Percentiles rank a stretch among this genome's conserved stretches.
These are phyloP conservation scores for Auriscalpium microsporum DNA, from an alignment of 768 basidiomycete species.

Conservation along the genomic window DNA sequence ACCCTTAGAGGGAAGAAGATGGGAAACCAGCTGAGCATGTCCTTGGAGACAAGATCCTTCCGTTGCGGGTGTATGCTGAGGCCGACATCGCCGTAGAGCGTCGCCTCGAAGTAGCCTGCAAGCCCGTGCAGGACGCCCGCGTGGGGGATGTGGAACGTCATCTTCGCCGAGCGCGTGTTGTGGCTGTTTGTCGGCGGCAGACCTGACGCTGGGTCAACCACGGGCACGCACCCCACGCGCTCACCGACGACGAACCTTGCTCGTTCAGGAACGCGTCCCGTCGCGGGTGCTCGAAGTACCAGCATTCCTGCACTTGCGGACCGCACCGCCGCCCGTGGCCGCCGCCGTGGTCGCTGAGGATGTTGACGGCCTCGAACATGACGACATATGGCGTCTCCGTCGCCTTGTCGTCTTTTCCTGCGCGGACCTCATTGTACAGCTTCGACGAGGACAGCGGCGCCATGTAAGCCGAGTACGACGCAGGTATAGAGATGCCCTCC, in stretches of 20 bases:
- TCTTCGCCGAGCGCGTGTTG: slow-evolving; percentile 79
- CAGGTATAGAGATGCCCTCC: slow-evolving; percentile 90
- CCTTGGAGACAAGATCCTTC: slow-evolving; percentile 78
- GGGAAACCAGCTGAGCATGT: slow-evolving; percentile 99
- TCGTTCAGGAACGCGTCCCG: slow-evolving; percentile 67
- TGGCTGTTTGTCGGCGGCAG: slow-evolving; percentile 93
- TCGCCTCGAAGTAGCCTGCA: slow-evolving; percentile 95
- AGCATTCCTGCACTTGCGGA: slow-evolving; percentile 84
- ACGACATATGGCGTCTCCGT: slow-evolving; percentile 97
- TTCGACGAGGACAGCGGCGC: slow-evolving; percentile 94
- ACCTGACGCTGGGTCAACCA: slow-evolving; percentile 36
- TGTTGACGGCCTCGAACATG: slow-evolving; percentile 92
- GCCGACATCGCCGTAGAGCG: slow-evolving; percentile 83
- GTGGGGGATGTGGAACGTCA: slow-evolving; percentile 90
- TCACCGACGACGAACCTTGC: slow-evolving; percentile 39
- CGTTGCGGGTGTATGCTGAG: slow-evolving; percentile 90
- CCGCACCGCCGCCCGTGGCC: slow-evolving; percentile 63
- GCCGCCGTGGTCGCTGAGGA: slow-evolving; percentile 71
- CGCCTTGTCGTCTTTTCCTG: slow-evolving; percentile 57
- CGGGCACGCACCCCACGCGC: neutral
- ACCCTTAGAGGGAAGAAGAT: slow-evolving; percentile 93
- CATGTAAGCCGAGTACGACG: slow-evolving; percentile 90
- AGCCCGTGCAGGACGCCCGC: slow-evolving; percentile 90
- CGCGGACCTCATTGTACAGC: slow-evolving; percentile 75
- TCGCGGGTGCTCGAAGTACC: slow-evolving; percentile 94